phyloP scores from a whole-genome alignment of 352 stramenopile species.

The Thraustochytrium striatum region DNA sequence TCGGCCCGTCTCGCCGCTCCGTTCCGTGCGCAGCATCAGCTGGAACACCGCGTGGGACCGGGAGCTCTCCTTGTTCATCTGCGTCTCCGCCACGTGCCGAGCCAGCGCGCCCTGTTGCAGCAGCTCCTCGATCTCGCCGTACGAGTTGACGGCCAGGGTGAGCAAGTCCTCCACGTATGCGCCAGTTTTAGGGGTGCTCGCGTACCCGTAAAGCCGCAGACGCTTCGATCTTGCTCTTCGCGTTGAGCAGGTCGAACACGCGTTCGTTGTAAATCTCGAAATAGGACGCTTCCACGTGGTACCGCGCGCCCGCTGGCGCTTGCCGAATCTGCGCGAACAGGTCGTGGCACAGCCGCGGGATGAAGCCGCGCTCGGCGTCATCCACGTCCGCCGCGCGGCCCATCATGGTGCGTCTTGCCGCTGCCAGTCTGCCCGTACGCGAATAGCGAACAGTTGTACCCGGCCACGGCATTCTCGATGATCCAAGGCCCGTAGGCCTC shows the following conservation, averaged over 20 bases:
- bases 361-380: slow-evolving; percentile 34
- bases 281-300: slow-evolving; percentile 64
- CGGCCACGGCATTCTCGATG: slow-evolving; percentile 80
- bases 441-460: slow-evolving; percentile 98
- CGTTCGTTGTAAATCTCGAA: slow-evolving; percentile 83
- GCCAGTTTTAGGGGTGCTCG: slow-evolving; percentile 60
- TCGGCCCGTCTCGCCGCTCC: not conserved
- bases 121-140: slow-evolving; percentile 81
- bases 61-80: slow-evolving; percentile 57
- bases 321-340: slow-evolving; percentile 14
- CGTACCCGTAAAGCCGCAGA: slow-evolving; percentile 61
- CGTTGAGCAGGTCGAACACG: slow-evolving; percentile 73
- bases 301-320: not conserved
- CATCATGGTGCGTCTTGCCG: slow-evolving; percentile 91
- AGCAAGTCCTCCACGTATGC: slow-evolving; percentile 70
- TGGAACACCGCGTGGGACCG: slow-evolving; percentile 83
- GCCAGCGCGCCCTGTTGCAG: slow-evolving; percentile 74
- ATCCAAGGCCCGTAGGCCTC: slow-evolving; percentile 87
- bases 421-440: slow-evolving; percentile 94
- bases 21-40: slow-evolving; percentile 82
- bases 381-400: slow-evolving; percentile 56
- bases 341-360: slow-evolving; percentile 30
- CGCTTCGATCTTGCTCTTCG: slow-evolving; percentile 60
- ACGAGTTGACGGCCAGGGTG: slow-evolving; percentile 63
- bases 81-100: slow-evolving; percentile 57